Conservation (phyloP, 1,139 yeast genomes). For the Saccharomycopsis phalli region DNA sequence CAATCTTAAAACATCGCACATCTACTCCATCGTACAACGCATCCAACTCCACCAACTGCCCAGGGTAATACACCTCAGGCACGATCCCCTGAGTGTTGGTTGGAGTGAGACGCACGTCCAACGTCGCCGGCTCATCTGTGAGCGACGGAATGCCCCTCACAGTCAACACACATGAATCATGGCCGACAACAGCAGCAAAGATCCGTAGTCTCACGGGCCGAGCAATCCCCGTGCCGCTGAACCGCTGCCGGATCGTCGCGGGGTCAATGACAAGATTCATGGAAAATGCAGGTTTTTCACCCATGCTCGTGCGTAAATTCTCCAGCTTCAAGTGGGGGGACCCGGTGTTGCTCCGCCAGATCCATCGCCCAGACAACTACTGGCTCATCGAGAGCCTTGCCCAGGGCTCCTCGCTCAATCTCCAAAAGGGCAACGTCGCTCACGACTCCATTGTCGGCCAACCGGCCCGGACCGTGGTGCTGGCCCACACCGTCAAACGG, state of each 20-base stretch:
- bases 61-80: not conserved
- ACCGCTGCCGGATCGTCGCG: constrained; percentile 10
- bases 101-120: not conserved
- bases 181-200: constrained; percentile 26
- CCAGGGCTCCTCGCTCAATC: constrained; percentile 22
- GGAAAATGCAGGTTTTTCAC: constrained; percentile 1
- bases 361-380: constrained; percentile 24
- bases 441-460: constrained; percentile 32
- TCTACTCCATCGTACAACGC: constrained; percentile 21
- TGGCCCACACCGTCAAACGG: constrained; percentile 21
- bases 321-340: constrained; percentile 21
- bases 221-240: constrained; percentile 16
- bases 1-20: constrained; percentile 3
- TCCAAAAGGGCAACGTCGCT: constrained; percentile 26
- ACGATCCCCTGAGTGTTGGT: not conserved
- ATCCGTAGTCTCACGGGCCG: constrained; percentile 24
- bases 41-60: not conserved
- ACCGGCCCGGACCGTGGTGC: constrained; percentile 23
- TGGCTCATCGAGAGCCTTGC: constrained; percentile 28
- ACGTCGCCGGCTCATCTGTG: not conserved
- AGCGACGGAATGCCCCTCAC: constrained; percentile 9
- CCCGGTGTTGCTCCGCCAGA: constrained; percentile 11
- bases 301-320: not conserved
- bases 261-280: constrained; percentile 21
- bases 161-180: constrained; percentile 22